A percentile compares a stretch with the other conserved stretches of the same genome.
Conservation (phyloP, 768 basidiomycete species). For the Polyporus arcularius region DNA sequence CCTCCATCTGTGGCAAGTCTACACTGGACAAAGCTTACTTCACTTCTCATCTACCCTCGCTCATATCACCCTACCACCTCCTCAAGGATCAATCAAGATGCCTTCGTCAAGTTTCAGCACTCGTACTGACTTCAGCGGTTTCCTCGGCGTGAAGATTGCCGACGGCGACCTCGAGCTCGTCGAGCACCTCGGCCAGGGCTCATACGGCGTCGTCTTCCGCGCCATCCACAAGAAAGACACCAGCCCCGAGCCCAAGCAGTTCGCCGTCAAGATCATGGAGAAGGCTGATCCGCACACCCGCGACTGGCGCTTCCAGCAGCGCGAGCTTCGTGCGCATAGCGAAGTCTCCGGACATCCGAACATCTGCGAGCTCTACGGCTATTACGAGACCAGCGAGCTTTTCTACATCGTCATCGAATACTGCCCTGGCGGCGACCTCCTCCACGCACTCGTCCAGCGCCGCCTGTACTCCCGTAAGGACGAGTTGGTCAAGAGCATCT, state of each 20-base stretch:
- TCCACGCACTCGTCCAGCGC: conserved; percentile 42
- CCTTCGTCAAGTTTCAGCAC: not conserved
- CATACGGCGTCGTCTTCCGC: conserved; percentile 30
- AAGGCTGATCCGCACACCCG: conserved; percentile 17
- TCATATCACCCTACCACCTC: not conserved
- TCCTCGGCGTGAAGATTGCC: conserved; percentile 23
- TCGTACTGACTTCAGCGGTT: conserved; percentile 13
- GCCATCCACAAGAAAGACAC: conserved; percentile 21
- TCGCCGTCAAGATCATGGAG: conserved; percentile 28
- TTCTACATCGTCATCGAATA: conserved; percentile 70
- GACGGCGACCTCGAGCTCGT: conserved; percentile 23
- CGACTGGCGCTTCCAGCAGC: conserved; percentile 27
- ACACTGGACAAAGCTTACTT: not conserved
- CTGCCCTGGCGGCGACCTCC: conserved; percentile 46
- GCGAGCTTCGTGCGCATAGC: conserved; percentile 67
- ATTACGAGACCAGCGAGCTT: conserved; percentile 60
- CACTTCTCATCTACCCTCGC: not conserved
- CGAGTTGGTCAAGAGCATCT: conserved; percentile 47
- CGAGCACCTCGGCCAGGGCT: conserved; percentile 29
- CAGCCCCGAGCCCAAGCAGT: conserved; percentile 18
- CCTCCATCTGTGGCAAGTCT: not conserved
- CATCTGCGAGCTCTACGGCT: conserved; percentile 69
- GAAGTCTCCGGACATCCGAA: conserved; percentile 57
- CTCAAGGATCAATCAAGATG: too few relatives aligned
- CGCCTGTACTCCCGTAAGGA: conserved; percentile 43